A percentile compares a stretch with the other conserved stretches of the same genome.
phyloP scores from a whole-genome alignment of 768 basidiomycete species.

The Agrocybe praecox region DNA sequence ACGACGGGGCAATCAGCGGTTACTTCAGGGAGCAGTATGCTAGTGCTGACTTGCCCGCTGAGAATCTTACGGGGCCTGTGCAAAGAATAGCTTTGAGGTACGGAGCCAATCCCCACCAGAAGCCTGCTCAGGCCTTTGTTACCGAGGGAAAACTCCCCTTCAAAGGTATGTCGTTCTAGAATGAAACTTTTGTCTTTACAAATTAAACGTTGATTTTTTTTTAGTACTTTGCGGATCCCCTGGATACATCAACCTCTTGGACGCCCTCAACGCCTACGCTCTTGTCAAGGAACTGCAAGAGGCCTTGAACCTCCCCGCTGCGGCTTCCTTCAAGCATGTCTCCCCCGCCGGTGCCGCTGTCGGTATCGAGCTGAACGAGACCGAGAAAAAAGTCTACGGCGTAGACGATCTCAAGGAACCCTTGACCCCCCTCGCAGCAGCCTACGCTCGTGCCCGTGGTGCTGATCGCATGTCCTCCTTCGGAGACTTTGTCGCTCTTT shows the following conservation, averaged over 20 bases:
- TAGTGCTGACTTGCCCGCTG: constrained; percentile 67
- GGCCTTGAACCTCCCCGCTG: constrained; percentile 87
- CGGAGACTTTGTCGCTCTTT: constrained; percentile 97
- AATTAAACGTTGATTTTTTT: neutral
- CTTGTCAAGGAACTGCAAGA: constrained; percentile 93
- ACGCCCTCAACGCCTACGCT: constrained; percentile 96
- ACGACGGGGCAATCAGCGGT: constrained; percentile 93
- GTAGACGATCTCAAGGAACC: constrained; percentile 94
- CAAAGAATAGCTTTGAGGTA: constrained; percentile 90
- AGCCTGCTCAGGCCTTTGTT: constrained; percentile 96
- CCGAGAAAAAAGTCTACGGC: constrained; percentile 93
- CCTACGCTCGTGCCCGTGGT: constrained; percentile 95
- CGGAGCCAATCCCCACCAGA: constrained; percentile 98
- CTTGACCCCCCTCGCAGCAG: constrained; percentile 85
- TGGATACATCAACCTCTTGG: constrained; percentile 97
- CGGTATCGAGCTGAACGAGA: constrained; percentile 78
- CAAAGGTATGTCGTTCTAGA: constrained; percentile 60
- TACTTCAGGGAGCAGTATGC: constrained; percentile 98
- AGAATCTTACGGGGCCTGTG: constrained; percentile 65
- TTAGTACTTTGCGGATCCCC: constrained; percentile 91
- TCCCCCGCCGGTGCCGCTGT: constrained; percentile 98
- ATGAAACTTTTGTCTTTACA: neutral
- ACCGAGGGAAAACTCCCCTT: constrained; percentile 89
- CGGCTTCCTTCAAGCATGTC: constrained; percentile 99
- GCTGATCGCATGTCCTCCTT: constrained; percentile 99